Percentiles rank a stretch among this genome's conserved stretches.
Evolutionary conservation across 306 rosid species (phyloP).

Genomic region (Prunus davidiana): DNA sequence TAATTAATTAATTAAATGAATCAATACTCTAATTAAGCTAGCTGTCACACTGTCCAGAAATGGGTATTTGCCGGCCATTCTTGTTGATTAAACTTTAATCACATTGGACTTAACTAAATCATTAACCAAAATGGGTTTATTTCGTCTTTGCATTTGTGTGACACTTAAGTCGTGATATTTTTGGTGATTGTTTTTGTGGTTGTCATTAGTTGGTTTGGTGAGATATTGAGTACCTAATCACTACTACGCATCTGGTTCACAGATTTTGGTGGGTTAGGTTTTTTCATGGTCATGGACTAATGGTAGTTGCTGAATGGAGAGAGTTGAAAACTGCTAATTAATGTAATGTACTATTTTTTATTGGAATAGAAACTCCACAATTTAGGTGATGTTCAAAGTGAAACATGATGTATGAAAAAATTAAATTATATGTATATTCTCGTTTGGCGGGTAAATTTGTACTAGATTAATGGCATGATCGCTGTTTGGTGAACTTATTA

Average conservation of each 20-base stretch:
- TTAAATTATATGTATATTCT: not conserved
- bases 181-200: not conserved
- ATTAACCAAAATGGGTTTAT: not conserved
- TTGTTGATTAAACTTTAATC: not conserved
- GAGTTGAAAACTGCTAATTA: not conserved
- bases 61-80: conserved; percentile 16
- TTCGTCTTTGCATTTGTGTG: conserved; percentile 4
- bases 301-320: not conserved
- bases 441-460: not conserved
- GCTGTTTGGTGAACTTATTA: too few species aligned
- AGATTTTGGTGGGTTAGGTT: not conserved
- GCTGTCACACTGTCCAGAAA: not conserved
- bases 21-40: not conserved
- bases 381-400: not conserved
- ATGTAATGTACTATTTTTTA: not conserved
- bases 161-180: not conserved
- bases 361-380: too few species aligned
- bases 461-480: too few species aligned
- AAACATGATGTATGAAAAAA: not conserved
- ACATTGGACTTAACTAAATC: conserved; percentile 7
- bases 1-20: not conserved
- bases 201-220: not conserved
- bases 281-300: not conserved
- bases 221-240: not conserved
- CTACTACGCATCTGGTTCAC: not conserved